Evolutionary conservation across 495 filamentous ascomycete genomes (phyloP).

Genomic region (Apodospora peruviana): DNA sequence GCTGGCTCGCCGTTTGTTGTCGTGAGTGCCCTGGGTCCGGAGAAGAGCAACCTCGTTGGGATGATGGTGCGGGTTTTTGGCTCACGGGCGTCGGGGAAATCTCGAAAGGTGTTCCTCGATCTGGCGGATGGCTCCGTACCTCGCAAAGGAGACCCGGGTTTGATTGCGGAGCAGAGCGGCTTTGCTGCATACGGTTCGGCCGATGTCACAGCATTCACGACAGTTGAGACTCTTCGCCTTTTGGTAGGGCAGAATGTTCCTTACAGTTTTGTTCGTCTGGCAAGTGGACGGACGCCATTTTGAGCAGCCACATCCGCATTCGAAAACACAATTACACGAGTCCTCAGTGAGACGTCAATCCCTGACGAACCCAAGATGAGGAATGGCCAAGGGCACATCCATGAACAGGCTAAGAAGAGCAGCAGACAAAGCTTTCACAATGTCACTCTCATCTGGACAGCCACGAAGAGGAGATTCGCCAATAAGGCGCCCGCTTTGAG

Average conservation of each 20-base stretch:
- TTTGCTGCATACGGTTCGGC: conserved; percentile 75
- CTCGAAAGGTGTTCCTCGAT: conserved; percentile 75
- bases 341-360: background rate
- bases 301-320: conserved; percentile 20
- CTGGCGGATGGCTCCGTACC: conserved; percentile 57
- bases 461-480: no score
- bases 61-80: conserved; percentile 68
- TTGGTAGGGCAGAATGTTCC: conserved; percentile 81
- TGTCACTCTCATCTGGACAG: no score
- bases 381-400: no score
- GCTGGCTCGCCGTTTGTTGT: conserved; percentile 69
- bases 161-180: conserved; percentile 61
- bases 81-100: conserved; percentile 42
- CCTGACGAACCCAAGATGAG: no score
- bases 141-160: conserved; percentile 62
- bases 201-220: conserved; percentile 76
- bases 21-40: conserved; percentile 68
- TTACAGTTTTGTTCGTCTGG: conserved; percentile 78
- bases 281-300: conserved; percentile 64
- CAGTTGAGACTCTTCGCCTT: conserved; percentile 69
- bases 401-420: no score
- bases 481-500: no score
- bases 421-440: no score
- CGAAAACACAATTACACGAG: background rate
- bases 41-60: conserved; percentile 74